Evolutionary conservation across 2,329 filamentous ascomycete species (phyloP).

Genomic region (Aspergillus fructus): DNA sequence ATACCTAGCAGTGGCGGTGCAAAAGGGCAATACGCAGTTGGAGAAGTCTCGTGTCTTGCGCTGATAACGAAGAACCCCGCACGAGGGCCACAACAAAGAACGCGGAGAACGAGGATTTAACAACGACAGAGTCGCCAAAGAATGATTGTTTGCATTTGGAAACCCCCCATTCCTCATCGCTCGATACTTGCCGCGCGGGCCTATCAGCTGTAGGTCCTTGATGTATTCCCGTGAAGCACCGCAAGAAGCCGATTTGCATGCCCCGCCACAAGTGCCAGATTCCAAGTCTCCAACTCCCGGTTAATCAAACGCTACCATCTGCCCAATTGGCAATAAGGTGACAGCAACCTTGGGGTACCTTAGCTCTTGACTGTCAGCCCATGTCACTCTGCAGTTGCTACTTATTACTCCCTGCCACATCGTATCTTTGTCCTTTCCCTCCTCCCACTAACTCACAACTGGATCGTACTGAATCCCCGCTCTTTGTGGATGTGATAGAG

Average conservation of each 20-base stretch:
- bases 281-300: not conserved
- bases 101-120: not conserved
- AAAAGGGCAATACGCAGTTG: not conserved
- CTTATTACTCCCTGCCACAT: not conserved
- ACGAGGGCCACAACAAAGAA: not conserved
- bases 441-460: not conserved
- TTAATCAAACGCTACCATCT: constrained; percentile 1
- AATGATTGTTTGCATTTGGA: not conserved
- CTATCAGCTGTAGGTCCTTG: not conserved
- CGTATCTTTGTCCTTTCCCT: not conserved
- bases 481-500: not conserved
- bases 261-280: not conserved
- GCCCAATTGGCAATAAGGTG: not conserved
- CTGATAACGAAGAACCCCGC: not conserved
- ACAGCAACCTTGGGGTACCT: not conserved
- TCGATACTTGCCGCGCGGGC: not conserved
- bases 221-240: too few relatives aligned
- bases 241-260: not conserved
- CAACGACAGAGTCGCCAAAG: not conserved
- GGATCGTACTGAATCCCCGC: not conserved
- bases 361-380: not conserved
- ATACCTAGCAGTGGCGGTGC: not conserved
- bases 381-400: not conserved
- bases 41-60: not conserved
- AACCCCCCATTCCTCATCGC: not conserved